A percentile compares a stretch with the other conserved stretches of the same genome.
Evolutionary conservation across 1,284 basidiomycete species (phyloP).

Genomic region (Fomitopsis betulina): DNA sequence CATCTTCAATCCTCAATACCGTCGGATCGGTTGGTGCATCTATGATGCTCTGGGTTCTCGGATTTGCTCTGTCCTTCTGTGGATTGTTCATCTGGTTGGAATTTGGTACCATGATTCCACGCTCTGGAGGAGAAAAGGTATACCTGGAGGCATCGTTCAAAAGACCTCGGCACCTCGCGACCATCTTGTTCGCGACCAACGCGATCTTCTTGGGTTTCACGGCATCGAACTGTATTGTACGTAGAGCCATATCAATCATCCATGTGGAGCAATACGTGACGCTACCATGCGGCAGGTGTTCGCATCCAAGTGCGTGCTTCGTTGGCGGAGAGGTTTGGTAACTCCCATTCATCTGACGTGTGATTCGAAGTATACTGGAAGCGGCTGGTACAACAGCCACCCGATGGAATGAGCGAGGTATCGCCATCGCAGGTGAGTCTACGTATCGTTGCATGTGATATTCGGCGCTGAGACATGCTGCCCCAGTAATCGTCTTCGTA

Average conservation of each 20-base stretch:
- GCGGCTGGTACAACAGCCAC: conserved; percentile 22
- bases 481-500: conserved; percentile 20
- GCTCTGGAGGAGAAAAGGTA: conserved; percentile 68
- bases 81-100: conserved; percentile 71
- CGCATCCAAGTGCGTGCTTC: conserved; percentile 16
- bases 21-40: conserved; percentile 63
- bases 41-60: conserved; percentile 68
- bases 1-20: conserved; percentile 55
- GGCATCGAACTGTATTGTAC: conserved; percentile 52
- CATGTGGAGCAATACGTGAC: background rate
- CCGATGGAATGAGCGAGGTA: conserved; percentile 52
- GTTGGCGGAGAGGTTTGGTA: background rate
- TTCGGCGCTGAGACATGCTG: background rate
- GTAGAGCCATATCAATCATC: conserved; percentile 10
- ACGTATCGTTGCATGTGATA: background rate
- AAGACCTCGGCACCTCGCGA: conserved; percentile 55
- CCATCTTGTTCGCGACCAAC: conserved; percentile 57
- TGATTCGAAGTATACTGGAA: background rate
- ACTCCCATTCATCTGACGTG: background rate
- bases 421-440: conserved; percentile 46
- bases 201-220: conserved; percentile 58
- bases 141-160: conserved; percentile 71
- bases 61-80: conserved; percentile 55
- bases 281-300: conserved; percentile 20
- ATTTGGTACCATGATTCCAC: conserved; percentile 56